Evolutionary conservation across 1,284 basidiomycete genomes (phyloP).

Genomic region (Sparassis latifolia): DNA sequence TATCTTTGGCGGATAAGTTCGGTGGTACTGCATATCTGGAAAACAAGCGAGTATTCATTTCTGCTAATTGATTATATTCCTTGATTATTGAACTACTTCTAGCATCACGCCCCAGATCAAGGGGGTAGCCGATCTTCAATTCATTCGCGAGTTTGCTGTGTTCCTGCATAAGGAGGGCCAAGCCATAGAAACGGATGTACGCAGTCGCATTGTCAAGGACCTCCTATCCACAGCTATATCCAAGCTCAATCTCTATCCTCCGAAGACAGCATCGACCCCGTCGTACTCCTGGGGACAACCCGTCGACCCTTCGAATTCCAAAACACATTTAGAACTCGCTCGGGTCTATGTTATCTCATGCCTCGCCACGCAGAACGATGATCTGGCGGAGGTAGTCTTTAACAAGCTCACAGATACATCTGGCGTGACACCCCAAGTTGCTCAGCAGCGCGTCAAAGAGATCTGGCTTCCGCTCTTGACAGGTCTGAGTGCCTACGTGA

Average conservation of each 20-base stretch:
- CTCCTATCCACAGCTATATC: neutral
- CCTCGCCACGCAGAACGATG: slow-evolving; percentile 1
- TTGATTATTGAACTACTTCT: neutral
- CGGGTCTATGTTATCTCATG: slow-evolving; percentile 1
- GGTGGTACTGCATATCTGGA: neutral
- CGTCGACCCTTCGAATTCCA: neutral
- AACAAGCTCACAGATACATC: neutral
- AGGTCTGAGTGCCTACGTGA: neutral
- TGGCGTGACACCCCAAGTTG: neutral
- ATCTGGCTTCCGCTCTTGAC: slow-evolving; percentile 3
- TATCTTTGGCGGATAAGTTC: neutral
- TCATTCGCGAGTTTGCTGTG: neutral
- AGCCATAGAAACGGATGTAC: neutral
- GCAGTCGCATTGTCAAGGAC: neutral
- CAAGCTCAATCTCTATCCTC: slow-evolving; percentile 2
- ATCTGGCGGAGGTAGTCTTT: neutral
- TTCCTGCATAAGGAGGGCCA: neutral
- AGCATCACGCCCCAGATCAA: slow-evolving; percentile 6
- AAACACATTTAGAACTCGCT: neutral
- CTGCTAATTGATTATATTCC: neutral
- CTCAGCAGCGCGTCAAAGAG: slow-evolving; percentile 1
- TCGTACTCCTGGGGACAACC: too few relatives aligned
- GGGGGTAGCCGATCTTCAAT: neutral
- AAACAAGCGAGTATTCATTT: neutral
- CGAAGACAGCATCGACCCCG: neutral